phyloP scores from a whole-genome alignment of 805 yeast genomes.

The Kazachstania martiniae region DNA sequence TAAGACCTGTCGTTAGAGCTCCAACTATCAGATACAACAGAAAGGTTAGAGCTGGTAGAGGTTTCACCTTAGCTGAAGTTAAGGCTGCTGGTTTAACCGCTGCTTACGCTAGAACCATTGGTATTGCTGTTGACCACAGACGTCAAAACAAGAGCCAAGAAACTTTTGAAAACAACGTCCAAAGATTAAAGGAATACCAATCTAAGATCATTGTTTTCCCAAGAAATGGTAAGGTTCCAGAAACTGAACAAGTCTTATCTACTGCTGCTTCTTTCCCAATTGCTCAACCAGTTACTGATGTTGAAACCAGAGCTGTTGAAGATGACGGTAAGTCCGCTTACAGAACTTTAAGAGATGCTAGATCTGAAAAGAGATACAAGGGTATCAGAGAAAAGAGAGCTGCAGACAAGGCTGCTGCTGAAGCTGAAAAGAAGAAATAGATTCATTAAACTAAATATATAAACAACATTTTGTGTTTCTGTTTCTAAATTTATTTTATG shows the following conservation, averaged over 20 bases:
- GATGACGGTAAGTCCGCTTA: constrained; percentile 69
- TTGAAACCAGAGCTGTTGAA: constrained; percentile 81
- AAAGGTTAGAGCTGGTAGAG: constrained; percentile 99
- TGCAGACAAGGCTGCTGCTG: constrained; percentile 95
- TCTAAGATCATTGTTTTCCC: constrained; percentile 93
- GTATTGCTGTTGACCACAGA: constrained; percentile 99
- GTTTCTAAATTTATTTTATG: constrained; percentile 13
- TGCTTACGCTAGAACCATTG: constrained; percentile 95
- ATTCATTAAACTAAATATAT: constrained; percentile 31
- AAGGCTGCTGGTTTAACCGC: constrained; percentile 93
- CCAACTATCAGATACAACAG: constrained; percentile 99
- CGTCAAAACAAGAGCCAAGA: constrained; percentile 97
- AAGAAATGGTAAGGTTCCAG: constrained; percentile 77
- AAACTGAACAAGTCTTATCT: constrained; percentile 65
- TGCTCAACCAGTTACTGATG: constrained; percentile 61
- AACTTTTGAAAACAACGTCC: constrained; percentile 88
- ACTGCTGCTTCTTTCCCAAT: constrained; percentile 84
- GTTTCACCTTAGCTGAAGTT: constrained; percentile 95
- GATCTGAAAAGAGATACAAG: constrained; percentile 84
- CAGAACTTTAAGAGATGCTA: constrained; percentile 92
- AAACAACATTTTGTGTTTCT: constrained; percentile 40
- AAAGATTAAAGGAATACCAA: constrained; percentile 93
- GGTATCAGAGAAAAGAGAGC: constrained; percentile 99
- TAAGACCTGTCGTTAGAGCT: constrained; percentile 97
- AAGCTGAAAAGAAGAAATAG: constrained; percentile 98